Base-by-base conservation (phyloP, 2,329 filamentous ascomycete genomes). In the Sporothrix globosa region DNA sequence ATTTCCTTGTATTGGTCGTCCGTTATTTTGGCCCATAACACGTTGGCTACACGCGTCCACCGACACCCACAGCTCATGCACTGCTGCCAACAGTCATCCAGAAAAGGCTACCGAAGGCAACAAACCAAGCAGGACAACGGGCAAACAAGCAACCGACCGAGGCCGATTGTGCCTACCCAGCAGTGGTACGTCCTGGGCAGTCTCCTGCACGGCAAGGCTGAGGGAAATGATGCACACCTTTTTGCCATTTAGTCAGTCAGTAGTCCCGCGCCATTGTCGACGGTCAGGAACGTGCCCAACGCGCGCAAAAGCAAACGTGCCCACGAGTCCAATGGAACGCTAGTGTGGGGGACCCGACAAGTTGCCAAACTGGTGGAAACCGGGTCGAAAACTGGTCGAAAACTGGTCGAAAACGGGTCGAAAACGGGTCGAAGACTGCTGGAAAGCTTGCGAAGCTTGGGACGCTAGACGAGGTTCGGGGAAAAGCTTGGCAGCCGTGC, bases 191-290 rank as follows among this genome's bases (percentile, higher is more conserved):
- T 30, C 3, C 27, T 30, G 27, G 34, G 34, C 34, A 34, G 34
- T 7, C 34, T 34, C 34, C 34, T 34, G 14, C 56, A 60, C 21
- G 17, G n/a, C 56, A 21, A 60, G 56, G 56, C 30, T 60, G 56
- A 41, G 56, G 56, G 56, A 60, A 60, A 60, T 60, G 30, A 60
- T 60, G 56, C 56, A 60, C 56, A 60, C 56, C 41, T 41, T 19
- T 34, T 34, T 1, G 4, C 9, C 34, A 6, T 7, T 1, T 34
- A 34, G 34, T 34, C 30, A 7, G 34, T 34, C 34, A 34, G 34
- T 34, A 34, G 34, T 6, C 10, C 17, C 27, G 4, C 53, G 53
- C 53, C 53, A 34, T 27, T 24, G 19, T 17, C 4, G 34, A 44
- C 19, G 19, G 56, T 24, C 56, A 61, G 56, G 56, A 61, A 61